Evolutionary conservation across 345 rosid species (phyloP), one percentile per base, ranked within the genome.

Genomic region (Populus simonii): DNA sequence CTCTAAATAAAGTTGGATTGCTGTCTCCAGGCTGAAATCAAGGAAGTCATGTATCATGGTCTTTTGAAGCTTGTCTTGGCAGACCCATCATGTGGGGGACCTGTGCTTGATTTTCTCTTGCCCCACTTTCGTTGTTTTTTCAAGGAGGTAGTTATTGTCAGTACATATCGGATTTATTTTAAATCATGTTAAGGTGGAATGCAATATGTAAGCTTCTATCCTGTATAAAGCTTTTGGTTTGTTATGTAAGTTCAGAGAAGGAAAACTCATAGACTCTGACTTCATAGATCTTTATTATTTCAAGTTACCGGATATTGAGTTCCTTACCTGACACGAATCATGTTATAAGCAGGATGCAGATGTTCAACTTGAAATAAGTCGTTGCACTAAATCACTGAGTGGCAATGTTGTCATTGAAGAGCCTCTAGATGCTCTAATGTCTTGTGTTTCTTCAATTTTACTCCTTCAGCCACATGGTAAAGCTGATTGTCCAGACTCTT

Each of bases 361-460:
- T 77, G 81, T 84, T 86, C 91, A 83, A 76, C 87, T 87, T 80
- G 87, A 66, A 80, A 77, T 93, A 70, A 74, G 83, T 80, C 72
- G 76, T 77, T 90, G 94, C 82, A 70, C 90, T 76, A 90, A 78
- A 82, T 79, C 77, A 72, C 91, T 87, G 78, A 74, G 85, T 73
- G 90, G 86, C 49, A 89, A 87, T 79, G 72, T 79, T 83, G 38
- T 84, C 39, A 82, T 88, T 82, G 90, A 86, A 61, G 97, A 92
- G 86, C 98, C 98, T 78, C 78, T 92, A 77, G 94, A 93, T 82
- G 84, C 88, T 80, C 90, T 93, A 79, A 84, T 92, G 66, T 89
- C 89, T 82, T 92, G 94, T 76, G 73, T 92, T 55, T 90, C 93
- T 78, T 88, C 93, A 92, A 92, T 92, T 80, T 81, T 88, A 78